phyloP scores from a whole-genome alignment of 192 early-diverging fungal genomes.

The Umbelopsis ramanniana region DNA sequence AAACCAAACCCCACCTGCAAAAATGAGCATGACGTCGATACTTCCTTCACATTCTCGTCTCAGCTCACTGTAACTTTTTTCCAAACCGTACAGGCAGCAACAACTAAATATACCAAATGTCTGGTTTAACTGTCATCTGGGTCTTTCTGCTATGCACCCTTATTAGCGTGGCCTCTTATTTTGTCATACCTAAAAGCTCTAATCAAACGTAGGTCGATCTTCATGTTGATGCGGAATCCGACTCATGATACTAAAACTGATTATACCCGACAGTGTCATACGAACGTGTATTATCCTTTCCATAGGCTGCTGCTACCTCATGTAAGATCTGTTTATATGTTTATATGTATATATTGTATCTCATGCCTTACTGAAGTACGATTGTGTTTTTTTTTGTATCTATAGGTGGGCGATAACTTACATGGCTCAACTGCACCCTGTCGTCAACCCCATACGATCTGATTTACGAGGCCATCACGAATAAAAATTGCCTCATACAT shows the following conservation, averaged over 20 bases:
- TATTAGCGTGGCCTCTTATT: constrained; percentile 52
- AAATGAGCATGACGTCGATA: constrained; percentile 13
- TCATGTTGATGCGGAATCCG: background rate
- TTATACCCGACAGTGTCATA: constrained; percentile 47
- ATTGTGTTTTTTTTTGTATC: constrained; percentile 34
- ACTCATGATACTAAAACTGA: background rate
- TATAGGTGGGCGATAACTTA: constrained; percentile 86
- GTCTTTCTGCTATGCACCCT: constrained; percentile 52
- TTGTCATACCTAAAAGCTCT: constrained; percentile 56
- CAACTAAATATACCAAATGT: constrained; percentile 40
- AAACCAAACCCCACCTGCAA: background rate
- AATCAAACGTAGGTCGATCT: constrained; percentile 61
- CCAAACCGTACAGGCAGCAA: background rate
- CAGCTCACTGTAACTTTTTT: background rate
- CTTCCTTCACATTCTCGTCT: background rate
- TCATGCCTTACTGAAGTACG: background rate
- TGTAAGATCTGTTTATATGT: constrained; percentile 60
- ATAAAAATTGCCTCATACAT: constrained; percentile 7
- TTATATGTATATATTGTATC: constrained; percentile 6
- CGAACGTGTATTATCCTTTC: constrained; percentile 64
- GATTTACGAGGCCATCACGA: constrained; percentile 52
- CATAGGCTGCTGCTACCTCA: constrained; percentile 60
- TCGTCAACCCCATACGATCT: constrained; percentile 75
- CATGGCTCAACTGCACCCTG: constrained; percentile 84
- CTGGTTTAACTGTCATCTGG: constrained; percentile 58